Percentiles rank a stretch among this genome's conserved stretches.
phyloP scores from a whole-genome alignment of 164 flowering plant species.

The Warburgia ugandensis region DNA sequence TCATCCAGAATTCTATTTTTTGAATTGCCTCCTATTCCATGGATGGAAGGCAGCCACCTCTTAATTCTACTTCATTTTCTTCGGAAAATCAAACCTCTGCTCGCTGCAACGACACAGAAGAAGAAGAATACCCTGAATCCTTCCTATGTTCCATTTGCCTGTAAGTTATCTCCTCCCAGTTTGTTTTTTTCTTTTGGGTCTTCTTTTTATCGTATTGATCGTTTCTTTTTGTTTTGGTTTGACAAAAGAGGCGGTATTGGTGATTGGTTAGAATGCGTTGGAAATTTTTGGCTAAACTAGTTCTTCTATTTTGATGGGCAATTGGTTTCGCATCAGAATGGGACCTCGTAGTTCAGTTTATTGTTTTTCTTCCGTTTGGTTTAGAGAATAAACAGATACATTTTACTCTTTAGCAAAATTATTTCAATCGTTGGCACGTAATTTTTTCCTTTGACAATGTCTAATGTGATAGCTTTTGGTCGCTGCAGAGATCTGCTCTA shows the following conservation, averaged over 20 bases:
- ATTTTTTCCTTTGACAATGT: neutral
- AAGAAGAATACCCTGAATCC: slow-evolving; percentile 25
- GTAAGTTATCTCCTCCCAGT: slow-evolving; percentile 28
- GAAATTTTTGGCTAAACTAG: no score
- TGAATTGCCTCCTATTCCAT: no score
- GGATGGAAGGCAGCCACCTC: neutral
- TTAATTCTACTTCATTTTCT: no score
- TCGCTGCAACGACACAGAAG: slow-evolving; percentile 16
- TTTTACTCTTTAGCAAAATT: no score
- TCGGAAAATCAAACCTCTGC: slow-evolving; percentile 7
- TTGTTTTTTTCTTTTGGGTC: neutral
- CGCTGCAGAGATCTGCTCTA: slow-evolving; percentile 68
- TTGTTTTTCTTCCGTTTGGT: no score
- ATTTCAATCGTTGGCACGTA: neutral
- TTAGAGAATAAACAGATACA: no score
- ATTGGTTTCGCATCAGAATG: no score
- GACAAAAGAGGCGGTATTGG: no score
- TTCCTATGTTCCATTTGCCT: slow-evolving; percentile 57
- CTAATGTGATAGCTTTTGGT: neutral
- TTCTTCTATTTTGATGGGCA: no score
- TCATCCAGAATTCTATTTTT: no score
- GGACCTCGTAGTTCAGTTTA: no score
- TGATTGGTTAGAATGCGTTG: neutral
- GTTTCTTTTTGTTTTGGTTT: neutral
- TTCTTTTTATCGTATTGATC: neutral